phyloP scores from a whole-genome alignment of 1,284 basidiomycete species.

The Cerioporus squamosus region DNA sequence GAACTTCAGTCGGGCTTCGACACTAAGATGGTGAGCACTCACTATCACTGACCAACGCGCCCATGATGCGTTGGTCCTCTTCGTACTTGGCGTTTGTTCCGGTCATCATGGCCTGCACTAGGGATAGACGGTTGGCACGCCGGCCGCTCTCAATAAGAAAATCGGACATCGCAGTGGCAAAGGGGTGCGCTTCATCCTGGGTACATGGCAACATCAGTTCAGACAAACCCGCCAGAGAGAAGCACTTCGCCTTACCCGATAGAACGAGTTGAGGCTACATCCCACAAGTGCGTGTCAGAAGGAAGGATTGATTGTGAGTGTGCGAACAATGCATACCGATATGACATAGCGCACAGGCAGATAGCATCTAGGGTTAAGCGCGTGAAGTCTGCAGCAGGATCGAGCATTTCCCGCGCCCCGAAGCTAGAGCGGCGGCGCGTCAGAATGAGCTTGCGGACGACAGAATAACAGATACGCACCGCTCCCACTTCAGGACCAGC shows the following conservation, averaged over 20 bases:
- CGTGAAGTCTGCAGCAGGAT: conserved; percentile 51
- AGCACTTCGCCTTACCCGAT: conserved; percentile 9
- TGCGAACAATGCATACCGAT: conserved; percentile 32
- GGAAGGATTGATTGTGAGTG: not conserved
- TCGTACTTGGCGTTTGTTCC: conserved; percentile 43
- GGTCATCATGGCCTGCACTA: conserved; percentile 43
- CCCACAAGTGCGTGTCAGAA: not conserved
- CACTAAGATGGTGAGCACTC: not conserved
- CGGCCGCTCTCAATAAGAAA: conserved; percentile 42
- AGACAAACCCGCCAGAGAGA: no score
- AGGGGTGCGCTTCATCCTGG: conserved; percentile 44
- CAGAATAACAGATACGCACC: conserved; percentile 31
- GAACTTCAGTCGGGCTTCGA: not conserved
- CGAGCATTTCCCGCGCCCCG: conserved; percentile 46
- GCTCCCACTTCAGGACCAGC: conserved; percentile 50
- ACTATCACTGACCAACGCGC: conserved; percentile 45
- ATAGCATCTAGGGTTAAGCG: conserved; percentile 53
- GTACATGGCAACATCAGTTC: not conserved
- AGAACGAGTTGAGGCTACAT: conserved; percentile 32
- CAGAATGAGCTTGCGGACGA: not conserved
- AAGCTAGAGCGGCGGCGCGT: conserved; percentile 34
- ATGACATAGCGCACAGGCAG: conserved; percentile 47
- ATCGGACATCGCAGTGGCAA: conserved; percentile 47
- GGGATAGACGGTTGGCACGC: conserved; percentile 39
- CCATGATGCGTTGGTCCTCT: conserved; percentile 42